Evolutionary conservation across 495 filamentous ascomycete species (phyloP), one percentile per base, ranked within the genome.

Genomic region (Chaetomium fimeti): DNA sequence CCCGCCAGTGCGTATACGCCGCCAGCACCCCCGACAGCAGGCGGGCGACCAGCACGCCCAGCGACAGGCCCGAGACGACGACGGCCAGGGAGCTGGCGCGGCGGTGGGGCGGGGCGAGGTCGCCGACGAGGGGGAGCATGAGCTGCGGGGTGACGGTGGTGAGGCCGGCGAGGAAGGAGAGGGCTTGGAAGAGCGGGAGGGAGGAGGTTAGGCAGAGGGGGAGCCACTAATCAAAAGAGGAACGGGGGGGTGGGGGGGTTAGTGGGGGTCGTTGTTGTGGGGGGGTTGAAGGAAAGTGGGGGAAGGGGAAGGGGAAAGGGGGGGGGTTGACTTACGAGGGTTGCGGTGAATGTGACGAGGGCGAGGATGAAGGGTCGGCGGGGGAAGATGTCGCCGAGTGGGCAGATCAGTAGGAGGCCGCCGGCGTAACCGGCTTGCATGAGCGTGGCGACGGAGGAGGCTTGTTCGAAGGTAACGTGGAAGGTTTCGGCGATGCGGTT

Each of bases 91-190:
- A 88, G 8, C 83, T 84, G 15, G 89, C 88, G 9, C 89, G 85
- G 36, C 87, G 85, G 27, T 85, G 74, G 4, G 84, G 80, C 0
- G 91, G 91, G 0, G 90, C 89, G 28, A 93, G 86, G 70, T 93
- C 90, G 24, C 90, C 90, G 5, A 93, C 90, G 0, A 95, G 77
- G 0, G 91, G 91, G 20, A 95, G 87, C 88, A 93, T 89, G 56
- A 92, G 81, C 75, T 94, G 90, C 0, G 91, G 91, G 13, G 91
- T 93, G 5, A 95, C 90, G 2, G 91, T 95, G 12, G 88, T 86
- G n/a, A 90, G 67, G 16, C 86, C 85, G 27, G 83, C 83, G 43
- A 93, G 71, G 72, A 88, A 93, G 18, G 87, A 90, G 60, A 93
- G 76, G 13, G 79, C 84, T 3, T 83, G 77, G 75, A 95, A 93